Conservation (phyloP, 169 alveolate species). For the Plasmodium knowlesi region DNA sequence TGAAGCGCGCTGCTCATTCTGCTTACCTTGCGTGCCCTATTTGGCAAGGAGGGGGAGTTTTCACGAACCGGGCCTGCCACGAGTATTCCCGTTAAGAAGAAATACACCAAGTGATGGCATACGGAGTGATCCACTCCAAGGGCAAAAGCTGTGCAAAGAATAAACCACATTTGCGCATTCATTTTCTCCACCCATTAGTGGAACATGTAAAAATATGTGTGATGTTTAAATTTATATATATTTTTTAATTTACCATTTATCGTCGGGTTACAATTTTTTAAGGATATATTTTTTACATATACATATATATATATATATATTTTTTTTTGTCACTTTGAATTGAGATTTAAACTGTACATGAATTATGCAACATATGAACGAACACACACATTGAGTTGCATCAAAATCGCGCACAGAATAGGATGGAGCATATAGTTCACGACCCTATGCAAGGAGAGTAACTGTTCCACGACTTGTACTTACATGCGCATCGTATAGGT, state of each 20-base stretch:
- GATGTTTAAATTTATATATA: neutral
- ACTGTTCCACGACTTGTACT: neutral
- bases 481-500: neutral
- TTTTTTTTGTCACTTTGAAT: neutral
- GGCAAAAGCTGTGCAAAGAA: neutral
- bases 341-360: neutral
- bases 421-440: neutral
- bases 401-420: neutral
- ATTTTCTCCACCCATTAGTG: neutral
- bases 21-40: neutral
- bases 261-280: neutral
- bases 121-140: neutral
- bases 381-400: neutral
- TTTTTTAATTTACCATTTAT: neutral
- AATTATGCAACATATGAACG: neutral
- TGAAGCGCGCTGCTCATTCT: neutral
- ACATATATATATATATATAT: too few species aligned
- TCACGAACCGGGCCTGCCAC: neutral
- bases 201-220: neutral
- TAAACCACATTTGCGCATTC: neutral
- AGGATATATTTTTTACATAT: constrained; percentile 1
- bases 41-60: neutral
- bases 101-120: neutral
- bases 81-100: neutral
- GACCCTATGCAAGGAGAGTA: neutral